A percentile compares a stretch with the other conserved stretches of the same genome.
phyloP scores from a whole-genome alignment of 495 filamentous ascomycete species.

The Xeromyces bisporus region DNA sequence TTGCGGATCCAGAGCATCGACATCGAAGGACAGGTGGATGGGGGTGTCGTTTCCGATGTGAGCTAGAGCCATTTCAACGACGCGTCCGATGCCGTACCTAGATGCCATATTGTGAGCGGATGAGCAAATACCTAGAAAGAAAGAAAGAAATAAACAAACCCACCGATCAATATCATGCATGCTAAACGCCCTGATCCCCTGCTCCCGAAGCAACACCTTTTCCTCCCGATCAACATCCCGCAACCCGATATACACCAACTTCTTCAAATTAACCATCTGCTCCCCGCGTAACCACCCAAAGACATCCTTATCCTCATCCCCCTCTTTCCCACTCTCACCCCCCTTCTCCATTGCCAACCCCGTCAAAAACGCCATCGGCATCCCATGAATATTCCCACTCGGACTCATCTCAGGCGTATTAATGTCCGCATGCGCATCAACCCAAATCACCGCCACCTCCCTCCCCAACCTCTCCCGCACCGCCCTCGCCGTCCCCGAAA shows the following conservation, averaged over 20 bases:
- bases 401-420: slow-evolving; percentile 82
- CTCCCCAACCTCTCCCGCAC: slow-evolving; percentile 62
- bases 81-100: slow-evolving; percentile 80
- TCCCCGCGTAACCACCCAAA: slow-evolving; percentile 77
- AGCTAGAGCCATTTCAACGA: slow-evolving; percentile 93
- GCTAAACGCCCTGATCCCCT: slow-evolving; percentile 87
- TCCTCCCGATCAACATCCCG: slow-evolving; percentile 83
- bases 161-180: slow-evolving; percentile 96
- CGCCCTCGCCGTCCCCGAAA: slow-evolving; percentile 70
- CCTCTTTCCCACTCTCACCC: too few relatives aligned
- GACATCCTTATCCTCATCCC: slow-evolving; percentile 46
- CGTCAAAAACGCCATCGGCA: slow-evolving; percentile 89
- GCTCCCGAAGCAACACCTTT: slow-evolving; percentile 73
- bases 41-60: slow-evolving; percentile 89
- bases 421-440: slow-evolving; percentile 95
- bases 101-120: neutral
- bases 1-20: slow-evolving; percentile 90
- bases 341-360: slow-evolving; percentile 63
- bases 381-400: slow-evolving; percentile 93
- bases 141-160: slow-evolving; percentile 3
- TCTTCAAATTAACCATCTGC: slow-evolving; percentile 49
- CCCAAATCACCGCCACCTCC: slow-evolving; percentile 92
- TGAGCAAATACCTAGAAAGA: too few relatives aligned
- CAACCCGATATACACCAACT: slow-evolving; percentile 94
- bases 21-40: slow-evolving; percentile 93